phyloP scores from a whole-genome alignment of 441 rosid species.

The Euphorbia corollata region DNA sequence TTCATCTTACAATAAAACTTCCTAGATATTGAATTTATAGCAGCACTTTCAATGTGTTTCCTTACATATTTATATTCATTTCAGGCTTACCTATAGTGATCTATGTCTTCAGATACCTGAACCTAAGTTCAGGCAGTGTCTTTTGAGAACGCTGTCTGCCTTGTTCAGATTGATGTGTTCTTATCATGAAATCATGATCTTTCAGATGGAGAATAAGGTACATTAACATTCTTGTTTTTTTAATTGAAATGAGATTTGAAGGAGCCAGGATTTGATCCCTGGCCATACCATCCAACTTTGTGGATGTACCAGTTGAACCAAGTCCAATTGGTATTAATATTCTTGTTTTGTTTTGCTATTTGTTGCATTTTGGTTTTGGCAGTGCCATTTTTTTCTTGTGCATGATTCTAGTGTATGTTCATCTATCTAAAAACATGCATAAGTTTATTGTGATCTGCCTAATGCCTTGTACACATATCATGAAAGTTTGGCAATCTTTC shows the following conservation, averaged over 20 bases:
- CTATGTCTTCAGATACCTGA: constrained; percentile 91
- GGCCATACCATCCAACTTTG: too few relatives aligned
- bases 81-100: constrained; percentile 98
- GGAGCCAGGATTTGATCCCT: too few relatives aligned
- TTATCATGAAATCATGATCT: constrained; percentile 82
- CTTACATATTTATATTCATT: constrained; percentile 32
- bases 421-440: background rate
- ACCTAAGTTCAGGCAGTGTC: constrained; percentile 84
- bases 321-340: too few relatives aligned
- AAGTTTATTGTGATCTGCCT: constrained; percentile 4
- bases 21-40: constrained; percentile 5
- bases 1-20: constrained; percentile 21
- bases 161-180: constrained; percentile 81
- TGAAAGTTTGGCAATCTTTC: background rate
- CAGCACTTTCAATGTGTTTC: constrained; percentile 17
- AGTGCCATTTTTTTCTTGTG: background rate
- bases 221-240: constrained; percentile 20
- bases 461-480: background rate
- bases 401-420: background rate
- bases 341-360: constrained; percentile 9
- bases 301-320: too few relatives aligned
- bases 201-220: constrained; percentile 60
- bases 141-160: constrained; percentile 77
- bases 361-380: constrained; percentile 10
- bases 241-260: too few relatives aligned